Base-by-base conservation (phyloP, 1,139 yeast species). In the Blastobotrys persicus region DNA sequence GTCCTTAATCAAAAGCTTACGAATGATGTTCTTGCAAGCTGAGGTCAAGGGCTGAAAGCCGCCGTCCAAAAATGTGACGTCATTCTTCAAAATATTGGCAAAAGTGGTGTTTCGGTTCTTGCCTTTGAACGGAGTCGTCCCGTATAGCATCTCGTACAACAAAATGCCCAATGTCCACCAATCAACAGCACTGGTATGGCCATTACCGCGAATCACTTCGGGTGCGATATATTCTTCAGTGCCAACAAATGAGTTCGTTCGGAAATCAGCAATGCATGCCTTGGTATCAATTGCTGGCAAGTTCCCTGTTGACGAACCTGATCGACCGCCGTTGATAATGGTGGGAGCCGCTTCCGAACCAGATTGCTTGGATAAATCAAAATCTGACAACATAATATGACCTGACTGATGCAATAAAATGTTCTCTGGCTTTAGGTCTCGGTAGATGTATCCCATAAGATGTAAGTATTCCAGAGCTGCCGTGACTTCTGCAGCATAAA, bases 131-230 rank as follows among this genome's bases (percentile, higher is more conserved):
- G 98, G 98, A 0, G 98, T 92, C 7, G 89, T 86, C 1, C 98
- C 98, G 66, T 81, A 89, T 37, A 92, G 72, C 98, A 92, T 92
- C 64, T 92, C 98, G 66, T 81, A 92, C 20, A 89, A 74, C 60
- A 92, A 77, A 33, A 92, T 89, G 1, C 98, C 98, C 55, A 92
- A 73, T 0, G 98, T 92, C 98, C 98, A 92, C 98, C 98, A 92
- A 68, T 92, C 98, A 14, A 92, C 98, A 0, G 98, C 96, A 19
- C 92, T 85, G 0, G 98, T 92, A 63, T 92, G 98, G 1, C 98
- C 98, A 58, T 91, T 88, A 2, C 98, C 98, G 62, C 95, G 75
- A 52, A 92, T 92, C 7, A 92, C 98, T 65, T 92, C 98, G 0
- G 98, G 98, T 0, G 98, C 98, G 61, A 92, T 89, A 65, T 92